Conservation (phyloP, 768 basidiomycete genomes). For the Candolleomyces eurysporus region DNA sequence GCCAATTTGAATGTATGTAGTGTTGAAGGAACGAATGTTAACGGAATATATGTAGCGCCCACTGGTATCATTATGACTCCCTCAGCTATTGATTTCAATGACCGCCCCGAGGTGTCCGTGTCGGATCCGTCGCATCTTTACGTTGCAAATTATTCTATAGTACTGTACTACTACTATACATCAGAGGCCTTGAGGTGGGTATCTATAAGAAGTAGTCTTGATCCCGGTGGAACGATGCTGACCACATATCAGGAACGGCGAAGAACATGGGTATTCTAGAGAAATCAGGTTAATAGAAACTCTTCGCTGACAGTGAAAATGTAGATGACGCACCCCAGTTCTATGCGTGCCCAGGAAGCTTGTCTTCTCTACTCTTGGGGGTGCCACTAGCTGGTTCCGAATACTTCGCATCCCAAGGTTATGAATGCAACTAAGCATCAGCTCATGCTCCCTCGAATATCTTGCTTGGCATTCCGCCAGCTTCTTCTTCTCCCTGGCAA, state of each 20-base stretch:
- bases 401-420: conserved; percentile 61
- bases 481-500: conserved; percentile 55
- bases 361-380: conserved; percentile 47
- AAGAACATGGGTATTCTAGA: conserved; percentile 21
- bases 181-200: background rate
- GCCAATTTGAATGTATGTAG: background rate
- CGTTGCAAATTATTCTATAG: background rate
- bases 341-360: conserved; percentile 75
- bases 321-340: conserved; percentile 35
- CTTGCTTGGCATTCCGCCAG: conserved; percentile 53
- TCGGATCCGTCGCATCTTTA: background rate
- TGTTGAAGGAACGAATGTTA: background rate
- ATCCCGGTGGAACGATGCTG: no score
- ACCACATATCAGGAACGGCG: background rate
- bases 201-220: no score
- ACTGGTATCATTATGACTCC: no score
- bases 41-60: no score
- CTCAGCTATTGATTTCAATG: no score
- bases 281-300: background rate
- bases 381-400: conserved; percentile 57
- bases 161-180: conserved; percentile 1
- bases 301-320: background rate
- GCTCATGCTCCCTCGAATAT: conserved; percentile 74
- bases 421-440: conserved; percentile 79
- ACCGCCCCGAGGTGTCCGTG: background rate